Evolutionary conservation across 768 basidiomycete species (phyloP).

Genomic region (Pholiota conissans): DNA sequence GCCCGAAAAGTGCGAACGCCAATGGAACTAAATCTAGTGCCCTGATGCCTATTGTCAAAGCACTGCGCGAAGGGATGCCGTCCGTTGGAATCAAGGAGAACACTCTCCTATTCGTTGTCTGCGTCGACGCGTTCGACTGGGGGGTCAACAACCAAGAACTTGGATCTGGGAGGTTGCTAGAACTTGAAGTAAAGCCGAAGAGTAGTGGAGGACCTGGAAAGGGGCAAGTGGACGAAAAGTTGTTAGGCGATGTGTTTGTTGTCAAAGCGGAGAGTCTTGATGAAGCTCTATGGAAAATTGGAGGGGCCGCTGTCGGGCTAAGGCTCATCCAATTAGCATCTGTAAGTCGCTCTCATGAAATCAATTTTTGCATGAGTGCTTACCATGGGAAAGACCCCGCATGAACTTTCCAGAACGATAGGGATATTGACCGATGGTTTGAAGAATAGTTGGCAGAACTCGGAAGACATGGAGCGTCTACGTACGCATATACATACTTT

Average conservation of each 20-base stretch:
- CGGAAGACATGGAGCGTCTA: constrained; percentile 90
- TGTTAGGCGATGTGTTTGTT: constrained; percentile 54
- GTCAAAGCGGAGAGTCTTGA: constrained; percentile 70
- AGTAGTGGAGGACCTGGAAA: neutral
- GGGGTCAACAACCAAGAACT: constrained; percentile 16
- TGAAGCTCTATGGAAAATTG: constrained; percentile 76
- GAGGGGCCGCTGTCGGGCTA: constrained; percentile 75
- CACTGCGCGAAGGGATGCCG: constrained; percentile 45
- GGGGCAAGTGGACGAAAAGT: constrained; percentile 5
- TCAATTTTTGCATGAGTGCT: too few species aligned
- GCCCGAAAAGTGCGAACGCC: neutral
- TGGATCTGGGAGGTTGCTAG: neutral
- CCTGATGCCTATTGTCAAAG: constrained; percentile 43
- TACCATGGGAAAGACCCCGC: constrained; percentile 51
- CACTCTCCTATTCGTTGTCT: constrained; percentile 21
- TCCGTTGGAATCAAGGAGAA: constrained; percentile 29
- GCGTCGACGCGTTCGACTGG: constrained; percentile 22
- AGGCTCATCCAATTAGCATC: constrained; percentile 75
- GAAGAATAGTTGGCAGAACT: constrained; percentile 87
- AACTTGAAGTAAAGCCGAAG: neutral
- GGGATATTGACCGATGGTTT: constrained; percentile 76
- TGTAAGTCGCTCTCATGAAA: too few species aligned
- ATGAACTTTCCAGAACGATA: constrained; percentile 74
- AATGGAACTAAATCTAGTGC: constrained; percentile 4
- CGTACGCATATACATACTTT: constrained; percentile 51